Percentiles rank a stretch among this genome's conserved stretches.
Evolutionary conservation across 768 basidiomycete genomes (phyloP).

Genomic region (Exidia glandulosa): DNA sequence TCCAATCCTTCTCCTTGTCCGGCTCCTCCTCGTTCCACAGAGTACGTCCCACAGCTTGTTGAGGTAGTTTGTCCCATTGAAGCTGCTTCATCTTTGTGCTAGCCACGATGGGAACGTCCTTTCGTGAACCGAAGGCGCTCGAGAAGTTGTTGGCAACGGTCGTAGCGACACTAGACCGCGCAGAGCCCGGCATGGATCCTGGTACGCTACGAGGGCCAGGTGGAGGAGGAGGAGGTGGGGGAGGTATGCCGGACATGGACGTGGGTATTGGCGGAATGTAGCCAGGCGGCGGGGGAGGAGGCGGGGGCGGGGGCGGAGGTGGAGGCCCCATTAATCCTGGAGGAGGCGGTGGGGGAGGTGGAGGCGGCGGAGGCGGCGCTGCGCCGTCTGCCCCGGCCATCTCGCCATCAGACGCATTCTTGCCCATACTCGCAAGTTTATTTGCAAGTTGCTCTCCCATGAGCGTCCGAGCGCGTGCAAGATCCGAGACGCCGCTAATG

Average conservation of each 20-base stretch:
- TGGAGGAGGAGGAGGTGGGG: conserved; percentile 28
- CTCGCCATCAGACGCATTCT: conserved; percentile 25
- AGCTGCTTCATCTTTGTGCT: conserved; percentile 93
- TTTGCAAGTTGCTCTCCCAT: conserved; percentile 52
- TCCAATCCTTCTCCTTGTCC: conserved; percentile 66
- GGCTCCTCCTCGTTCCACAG: conserved; percentile 69
- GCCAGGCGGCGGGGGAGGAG: conserved; percentile 25
- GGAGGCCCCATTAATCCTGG: conserved; percentile 9
- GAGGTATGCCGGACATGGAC: conserved; percentile 14
- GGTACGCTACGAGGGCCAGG: conserved; percentile 19
- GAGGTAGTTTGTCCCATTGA: conserved; percentile 97
- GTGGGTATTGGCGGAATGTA: conserved; percentile 17
- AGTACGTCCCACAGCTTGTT: conserved; percentile 73
- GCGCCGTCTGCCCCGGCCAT: conserved; percentile 22
- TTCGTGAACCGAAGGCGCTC: conserved; percentile 42
- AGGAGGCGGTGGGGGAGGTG: conserved; percentile 19
- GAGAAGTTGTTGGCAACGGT: conserved; percentile 5
- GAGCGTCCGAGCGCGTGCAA: conserved; percentile 3
- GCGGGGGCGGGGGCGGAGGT: conserved; percentile 26
- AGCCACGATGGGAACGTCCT: conserved; percentile 77
- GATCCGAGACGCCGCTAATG: conserved; percentile 8
- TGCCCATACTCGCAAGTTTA: conserved; percentile 42
- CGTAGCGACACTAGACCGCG: conserved; percentile 37
- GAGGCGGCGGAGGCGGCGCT: conserved; percentile 15
- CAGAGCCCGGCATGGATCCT: conserved; percentile 25